phyloP scores from a whole-genome alignment of 306 rosid species.

The Hylodesmum podocarpum region DNA sequence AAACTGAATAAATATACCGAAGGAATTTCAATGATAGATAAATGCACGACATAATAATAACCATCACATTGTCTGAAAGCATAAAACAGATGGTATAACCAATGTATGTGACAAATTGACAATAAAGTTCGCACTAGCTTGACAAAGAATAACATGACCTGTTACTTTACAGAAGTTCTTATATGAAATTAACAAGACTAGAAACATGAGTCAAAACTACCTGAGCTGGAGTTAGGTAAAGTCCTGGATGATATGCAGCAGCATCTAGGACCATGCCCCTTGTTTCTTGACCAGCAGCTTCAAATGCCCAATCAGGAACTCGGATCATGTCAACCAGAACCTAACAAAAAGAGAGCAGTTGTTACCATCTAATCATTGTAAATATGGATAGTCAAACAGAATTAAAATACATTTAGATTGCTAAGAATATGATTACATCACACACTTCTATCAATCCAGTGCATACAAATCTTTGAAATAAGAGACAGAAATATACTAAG shows the following conservation, averaged over 20 bases:
- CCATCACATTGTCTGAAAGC: neutral
- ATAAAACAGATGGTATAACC: neutral
- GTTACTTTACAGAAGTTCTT: neutral
- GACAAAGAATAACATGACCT: neutral
- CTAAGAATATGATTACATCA: constrained; percentile 26
- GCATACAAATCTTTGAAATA: neutral
- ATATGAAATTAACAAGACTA: constrained; percentile 12
- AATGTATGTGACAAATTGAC: neutral
- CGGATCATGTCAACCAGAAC: constrained; percentile 94
- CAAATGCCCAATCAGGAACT: constrained; percentile 99
- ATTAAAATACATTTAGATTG: neutral
- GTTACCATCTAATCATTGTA: constrained; percentile 13
- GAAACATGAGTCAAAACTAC: constrained; percentile 41
- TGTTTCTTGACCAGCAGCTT: constrained; percentile 97
- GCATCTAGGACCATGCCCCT: constrained; percentile 96
- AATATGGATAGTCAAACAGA: constrained; percentile 16
- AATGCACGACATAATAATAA: neutral
- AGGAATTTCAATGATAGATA: neutral
- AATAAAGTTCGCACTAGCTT: constrained; percentile 1
- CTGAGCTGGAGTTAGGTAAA: constrained; percentile 97
- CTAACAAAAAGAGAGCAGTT: constrained; percentile 44
- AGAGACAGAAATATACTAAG: neutral
- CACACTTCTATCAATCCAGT: constrained; percentile 13
- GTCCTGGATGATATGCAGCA: constrained; percentile 88
- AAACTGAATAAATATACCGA: constrained; percentile 8